phyloP scores from a whole-genome alignment of 768 basidiomycete genomes.

The Lyophyllum semitale region DNA sequence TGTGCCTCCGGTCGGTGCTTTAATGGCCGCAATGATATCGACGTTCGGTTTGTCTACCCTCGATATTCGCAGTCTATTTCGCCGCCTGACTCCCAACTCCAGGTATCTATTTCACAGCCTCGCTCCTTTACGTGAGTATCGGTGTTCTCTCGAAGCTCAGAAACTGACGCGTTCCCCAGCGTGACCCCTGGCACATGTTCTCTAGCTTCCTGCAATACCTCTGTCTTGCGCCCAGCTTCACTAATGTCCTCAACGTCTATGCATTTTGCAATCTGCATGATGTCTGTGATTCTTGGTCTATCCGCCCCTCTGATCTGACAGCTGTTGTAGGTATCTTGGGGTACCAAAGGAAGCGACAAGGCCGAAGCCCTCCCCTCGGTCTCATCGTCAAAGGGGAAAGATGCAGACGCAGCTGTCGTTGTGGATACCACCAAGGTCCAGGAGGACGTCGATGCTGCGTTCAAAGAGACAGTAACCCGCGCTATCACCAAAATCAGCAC shows the following conservation, averaged over 20 bases:
- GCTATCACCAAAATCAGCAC: conserved; percentile 75
- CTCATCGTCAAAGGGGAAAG: conserved; percentile 80
- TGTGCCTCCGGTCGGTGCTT: conserved; percentile 71
- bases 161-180: conserved; percentile 39
- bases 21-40: conserved; percentile 86
- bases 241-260: conserved; percentile 94
- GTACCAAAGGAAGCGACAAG: conserved; percentile 94
- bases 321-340: conserved; percentile 75
- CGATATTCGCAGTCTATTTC: background rate
- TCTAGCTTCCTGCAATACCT: conserved; percentile 92
- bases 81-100: conserved; percentile 12
- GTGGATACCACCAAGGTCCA: conserved; percentile 83
- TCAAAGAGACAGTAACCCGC: conserved; percentile 89
- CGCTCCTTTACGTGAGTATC: conserved; percentile 77
- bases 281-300: conserved; percentile 40
- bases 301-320: background rate
- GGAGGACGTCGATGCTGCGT: conserved; percentile 87
- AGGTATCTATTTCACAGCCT: conserved; percentile 83
- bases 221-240: conserved; percentile 89
- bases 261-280: conserved; percentile 97
- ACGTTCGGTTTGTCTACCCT: conserved; percentile 69
- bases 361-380: conserved; percentile 90
- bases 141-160: background rate
- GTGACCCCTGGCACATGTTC: conserved; percentile 98
- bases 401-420: conserved; percentile 74